Conservation (phyloP, 2,329 filamentous ascomycete genomes). For the Amylocarpus encephaloides region DNA sequence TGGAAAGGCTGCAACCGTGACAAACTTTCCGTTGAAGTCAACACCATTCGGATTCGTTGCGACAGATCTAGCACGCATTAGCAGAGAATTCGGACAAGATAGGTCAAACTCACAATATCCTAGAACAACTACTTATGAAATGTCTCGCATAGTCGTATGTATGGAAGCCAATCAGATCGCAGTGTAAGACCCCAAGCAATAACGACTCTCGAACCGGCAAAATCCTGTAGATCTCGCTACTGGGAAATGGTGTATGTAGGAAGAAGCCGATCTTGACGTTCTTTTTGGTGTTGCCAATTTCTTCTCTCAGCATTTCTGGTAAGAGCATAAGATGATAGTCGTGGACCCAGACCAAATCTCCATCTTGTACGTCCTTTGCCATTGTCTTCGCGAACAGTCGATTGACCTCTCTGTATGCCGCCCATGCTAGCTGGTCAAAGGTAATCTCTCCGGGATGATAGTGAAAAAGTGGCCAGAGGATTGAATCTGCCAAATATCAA, state of each 20-base stretch:
- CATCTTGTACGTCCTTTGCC: constrained; percentile 80
- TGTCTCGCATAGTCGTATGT: constrained; percentile 99
- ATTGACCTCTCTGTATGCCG: constrained; percentile 89
- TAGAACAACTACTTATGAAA: constrained; percentile 93
- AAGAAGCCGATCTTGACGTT: constrained; percentile 99
- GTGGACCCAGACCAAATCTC: constrained; percentile 95
- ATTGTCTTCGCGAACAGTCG: constrained; percentile 85
- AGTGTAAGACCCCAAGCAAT: constrained; percentile 79
- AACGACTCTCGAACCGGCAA: constrained; percentile 87
- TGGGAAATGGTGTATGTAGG: constrained; percentile 93
- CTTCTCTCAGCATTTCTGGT: constrained; percentile 88
- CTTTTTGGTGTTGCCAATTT: constrained; percentile 72
- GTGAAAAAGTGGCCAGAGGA: constrained; percentile 97
- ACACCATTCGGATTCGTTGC: constrained; percentile 89
- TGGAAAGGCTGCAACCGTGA: constrained; percentile 90
- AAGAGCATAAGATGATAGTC: constrained; percentile 98
- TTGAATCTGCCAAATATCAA: constrained; percentile 60
- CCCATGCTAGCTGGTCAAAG: constrained; percentile 92
- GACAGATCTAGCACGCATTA: constrained; percentile 33
- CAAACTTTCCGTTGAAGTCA: constrained; percentile 79
- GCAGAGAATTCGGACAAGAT: not conserved
- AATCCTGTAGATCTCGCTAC: constrained; percentile 94
- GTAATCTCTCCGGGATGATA: constrained; percentile 98
- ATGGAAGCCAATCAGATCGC: constrained; percentile 95
- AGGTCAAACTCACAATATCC: constrained; percentile 61